Percentiles rank a stretch among this genome's conserved stretches.
Conservation (phyloP, 2,329 filamentous ascomycete species). For the Microdochium nivale region DNA sequence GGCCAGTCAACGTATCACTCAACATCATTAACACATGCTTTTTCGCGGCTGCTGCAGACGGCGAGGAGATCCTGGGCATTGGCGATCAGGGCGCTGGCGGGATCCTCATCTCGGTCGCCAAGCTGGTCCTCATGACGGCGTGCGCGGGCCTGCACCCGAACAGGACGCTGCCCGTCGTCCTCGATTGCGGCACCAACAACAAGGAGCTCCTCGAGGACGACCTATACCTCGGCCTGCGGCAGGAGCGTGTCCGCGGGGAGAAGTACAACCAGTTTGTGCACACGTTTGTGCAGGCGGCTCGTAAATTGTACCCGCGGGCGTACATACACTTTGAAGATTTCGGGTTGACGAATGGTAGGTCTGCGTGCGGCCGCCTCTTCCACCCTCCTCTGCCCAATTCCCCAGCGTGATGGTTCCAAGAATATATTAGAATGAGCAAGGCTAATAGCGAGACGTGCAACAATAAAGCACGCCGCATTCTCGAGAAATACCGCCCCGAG, state of each 20-base stretch:
- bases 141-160: conserved; percentile 83
- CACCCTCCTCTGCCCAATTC: no score
- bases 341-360: conserved; percentile 59
- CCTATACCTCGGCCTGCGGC: conserved; percentile 67
- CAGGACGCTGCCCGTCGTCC: conserved; percentile 67
- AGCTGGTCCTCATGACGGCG: conserved; percentile 72
- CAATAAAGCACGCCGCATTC: conserved; percentile 64
- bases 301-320: conserved; percentile 65
- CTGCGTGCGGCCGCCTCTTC: no score
- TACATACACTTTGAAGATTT: conserved; percentile 92
- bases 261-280: conserved; percentile 72
- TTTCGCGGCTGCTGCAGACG: conserved; percentile 35
- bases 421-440: no score
- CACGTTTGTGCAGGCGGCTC: conserved; percentile 59
- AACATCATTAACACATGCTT: no score
- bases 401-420: no score
- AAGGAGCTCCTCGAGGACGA: conserved; percentile 64
- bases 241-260: conserved; percentile 58
- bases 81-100: conserved; percentile 83
- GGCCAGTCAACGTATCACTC: no score
- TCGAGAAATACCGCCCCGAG: conserved; percentile 65
- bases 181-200: conserved; percentile 84
- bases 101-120: conserved; percentile 76
- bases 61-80: conserved; percentile 73
- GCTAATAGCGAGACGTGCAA: no score